Percentiles rank a stretch among this genome's conserved stretches.
Conservation (phyloP, 1,139 yeast species). For the Meyerozyma elateridarum region DNA sequence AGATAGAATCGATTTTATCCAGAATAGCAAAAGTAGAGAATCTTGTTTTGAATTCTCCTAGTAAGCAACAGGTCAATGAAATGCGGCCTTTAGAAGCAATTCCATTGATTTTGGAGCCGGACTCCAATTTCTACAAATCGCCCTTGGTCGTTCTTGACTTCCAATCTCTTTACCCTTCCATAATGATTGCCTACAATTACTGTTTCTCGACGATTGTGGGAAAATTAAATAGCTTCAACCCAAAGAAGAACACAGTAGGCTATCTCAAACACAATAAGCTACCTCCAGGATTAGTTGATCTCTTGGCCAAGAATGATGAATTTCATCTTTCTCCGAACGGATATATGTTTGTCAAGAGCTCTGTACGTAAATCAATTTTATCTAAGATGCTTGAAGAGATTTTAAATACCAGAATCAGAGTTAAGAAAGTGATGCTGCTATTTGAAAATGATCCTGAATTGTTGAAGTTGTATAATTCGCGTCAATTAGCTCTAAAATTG, state of each 20-base stretch:
- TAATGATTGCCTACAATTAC: conserved; percentile 86
- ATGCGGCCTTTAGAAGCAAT: conserved; percentile 86
- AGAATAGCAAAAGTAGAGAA: conserved; percentile 76
- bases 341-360: conserved; percentile 62
- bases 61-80: conserved; percentile 72
- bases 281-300: conserved; percentile 52
- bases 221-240: conserved; percentile 48
- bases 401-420: conserved; percentile 70
- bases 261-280: conserved; percentile 43
- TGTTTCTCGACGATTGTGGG: conserved; percentile 90
- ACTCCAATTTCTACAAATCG: conserved; percentile 76
- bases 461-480: conserved; percentile 58
- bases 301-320: conserved; percentile 45
- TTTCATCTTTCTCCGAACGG: conserved; percentile 84
- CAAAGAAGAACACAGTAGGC: conserved; percentile 37
- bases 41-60: conserved; percentile 70
- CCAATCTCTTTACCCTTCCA: conserved; percentile 89
- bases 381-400: conserved; percentile 85
- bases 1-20: conserved; percentile 78
- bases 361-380: conserved; percentile 64
- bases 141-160: conserved; percentile 89
- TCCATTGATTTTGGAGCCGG: conserved; percentile 91
- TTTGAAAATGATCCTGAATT: conserved; percentile 42
- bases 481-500: conserved; percentile 82
- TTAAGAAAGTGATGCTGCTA: conserved; percentile 67